Base-by-base conservation (phyloP, 2,329 filamentous ascomycete genomes). In the Westerdykella ornata region DNA sequence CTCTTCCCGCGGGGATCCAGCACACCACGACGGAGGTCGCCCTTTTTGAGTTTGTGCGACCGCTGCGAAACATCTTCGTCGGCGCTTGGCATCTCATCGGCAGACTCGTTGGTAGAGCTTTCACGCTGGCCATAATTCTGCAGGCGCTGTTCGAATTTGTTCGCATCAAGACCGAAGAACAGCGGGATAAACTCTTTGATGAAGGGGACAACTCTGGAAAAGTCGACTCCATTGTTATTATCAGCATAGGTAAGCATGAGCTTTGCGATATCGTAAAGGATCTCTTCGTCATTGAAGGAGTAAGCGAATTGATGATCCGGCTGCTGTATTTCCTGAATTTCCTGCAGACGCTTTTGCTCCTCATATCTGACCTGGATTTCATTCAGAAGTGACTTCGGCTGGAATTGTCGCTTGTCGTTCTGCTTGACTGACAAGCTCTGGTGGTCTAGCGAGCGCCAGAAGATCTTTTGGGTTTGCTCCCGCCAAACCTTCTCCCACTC, bases 401-500 rank as follows among this genome's bases (percentile, higher is more conserved):
- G 85, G 45, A 96, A 85, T 51, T 87, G 84, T 53, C 88, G 84
- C 77, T 97, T 97, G 68, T 98, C 92, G 29, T 78, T 82, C 48
- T 82, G 80, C 69, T 92, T 94, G 57, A 88, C 85, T 39, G 88
- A 82, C 45, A 94, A 88, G 15, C 88, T 88, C 77, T 97, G 94
- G 60, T 98, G 92, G 59, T 98, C 92, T 39, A 98, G 79, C 64
- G 88, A 95, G 71, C 88, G 94, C 69, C 94, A 86, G 68, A 96
- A 94, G 72, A 94, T 90, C 57, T 85, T 83, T 60, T 94, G 85
- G 17, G 90, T 97, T 69, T 97, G 92, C 37, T 88, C 83, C 49
- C 92, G 88, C 92, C 92, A 98, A 6, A 98, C 88, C 68, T 96
- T 96, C 66, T 97, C 89, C 92, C 92, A 98, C 63, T 98, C 94